Evolutionary conservation across 1,284 basidiomycete genomes (phyloP).

Genomic region (Pseudomicrostroma phylloplanum): DNA sequence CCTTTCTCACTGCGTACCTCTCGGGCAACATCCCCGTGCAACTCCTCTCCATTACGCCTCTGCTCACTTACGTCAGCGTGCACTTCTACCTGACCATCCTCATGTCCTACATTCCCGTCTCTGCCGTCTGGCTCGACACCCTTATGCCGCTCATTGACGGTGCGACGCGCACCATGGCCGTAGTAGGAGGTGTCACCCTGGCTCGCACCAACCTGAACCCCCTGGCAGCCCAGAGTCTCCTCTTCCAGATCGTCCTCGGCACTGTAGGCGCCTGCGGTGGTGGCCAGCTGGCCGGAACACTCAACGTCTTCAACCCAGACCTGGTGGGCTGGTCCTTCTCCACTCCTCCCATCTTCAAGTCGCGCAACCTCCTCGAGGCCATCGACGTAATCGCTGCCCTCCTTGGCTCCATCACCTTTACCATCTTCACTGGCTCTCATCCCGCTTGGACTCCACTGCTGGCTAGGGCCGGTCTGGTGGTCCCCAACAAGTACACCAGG

Average conservation of each 20-base stretch:
- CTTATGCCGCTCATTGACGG: conserved; percentile 32
- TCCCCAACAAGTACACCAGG: conserved; percentile 4
- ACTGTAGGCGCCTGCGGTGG: conserved; percentile 37
- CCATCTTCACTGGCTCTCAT: conserved; percentile 25
- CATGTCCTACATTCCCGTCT: conserved; percentile 16
- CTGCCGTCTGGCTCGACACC: conserved; percentile 25
- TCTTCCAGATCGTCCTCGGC: conserved; percentile 30
- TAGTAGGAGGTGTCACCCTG: conserved; percentile 26
- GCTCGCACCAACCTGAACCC: conserved; percentile 26
- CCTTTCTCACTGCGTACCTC: conserved; percentile 30
- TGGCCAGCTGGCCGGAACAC: conserved; percentile 33
- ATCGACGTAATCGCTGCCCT: conserved; percentile 33
- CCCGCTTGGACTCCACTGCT: conserved; percentile 16
- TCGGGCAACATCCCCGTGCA: conserved; percentile 29
- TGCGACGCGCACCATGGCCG: conserved; percentile 28
- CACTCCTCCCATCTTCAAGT: conserved; percentile 32
- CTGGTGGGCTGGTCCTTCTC: conserved; percentile 24
- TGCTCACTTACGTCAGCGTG: conserved; percentile 36
- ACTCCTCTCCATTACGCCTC: conserved; percentile 27
- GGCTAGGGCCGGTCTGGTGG: background rate
- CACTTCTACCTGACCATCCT: conserved; percentile 18
- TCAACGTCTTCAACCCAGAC: conserved; percentile 31
- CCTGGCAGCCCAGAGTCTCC: conserved; percentile 14
- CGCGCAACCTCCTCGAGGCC: conserved; percentile 21
- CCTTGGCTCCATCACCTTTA: conserved; percentile 24